Evolutionary conservation across 2,329 filamentous ascomycete species (phyloP).

Genomic region (Ceratocystis destructans): DNA sequence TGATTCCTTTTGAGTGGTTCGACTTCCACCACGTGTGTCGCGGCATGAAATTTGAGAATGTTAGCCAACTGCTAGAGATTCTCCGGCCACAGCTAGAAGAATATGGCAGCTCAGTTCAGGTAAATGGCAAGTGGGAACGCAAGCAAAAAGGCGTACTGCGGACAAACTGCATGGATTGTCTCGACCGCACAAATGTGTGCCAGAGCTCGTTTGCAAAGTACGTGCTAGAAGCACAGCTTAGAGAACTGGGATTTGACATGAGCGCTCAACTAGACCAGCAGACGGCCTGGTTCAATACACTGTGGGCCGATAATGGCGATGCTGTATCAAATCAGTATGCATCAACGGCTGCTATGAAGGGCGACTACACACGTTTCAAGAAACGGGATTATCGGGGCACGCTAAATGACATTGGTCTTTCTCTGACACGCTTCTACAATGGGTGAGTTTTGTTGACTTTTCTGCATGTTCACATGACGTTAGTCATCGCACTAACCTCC

Average conservation of each 20-base stretch:
- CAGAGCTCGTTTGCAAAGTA: slow-evolving; percentile 81
- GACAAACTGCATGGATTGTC: slow-evolving; percentile 97
- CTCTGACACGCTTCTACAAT: slow-evolving; percentile 60
- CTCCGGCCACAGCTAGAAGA: slow-evolving; percentile 53
- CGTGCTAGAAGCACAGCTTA: slow-evolving; percentile 68
- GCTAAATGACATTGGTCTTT: slow-evolving; percentile 79
- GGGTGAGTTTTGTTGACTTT: slow-evolving; percentile 35
- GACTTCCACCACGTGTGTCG: slow-evolving; percentile 88
- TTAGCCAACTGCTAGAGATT: slow-evolving; percentile 60
- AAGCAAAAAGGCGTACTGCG: slow-evolving; percentile 64
- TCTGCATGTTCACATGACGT: background rate
- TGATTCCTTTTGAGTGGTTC: slow-evolving; percentile 73
- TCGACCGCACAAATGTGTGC: slow-evolving; percentile 91
- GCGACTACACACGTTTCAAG: slow-evolving; percentile 83
- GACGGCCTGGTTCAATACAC: slow-evolving; percentile 84
- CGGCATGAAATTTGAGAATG: slow-evolving; percentile 97
- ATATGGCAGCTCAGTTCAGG: slow-evolving; percentile 55
- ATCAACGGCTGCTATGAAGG: slow-evolving; percentile 88
- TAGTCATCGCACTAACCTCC: slow-evolving; percentile 6
- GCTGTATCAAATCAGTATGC: slow-evolving; percentile 92
- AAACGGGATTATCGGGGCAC: slow-evolving; percentile 87
- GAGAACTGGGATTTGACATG: slow-evolving; percentile 61
- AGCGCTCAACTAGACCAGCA: slow-evolving; percentile 61
- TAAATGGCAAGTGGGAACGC: slow-evolving; percentile 30
- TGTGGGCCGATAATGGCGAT: slow-evolving; percentile 97